A percentile compares a stretch with the other conserved stretches of the same genome.
Evolutionary conservation across 495 filamentous ascomycete species (phyloP).

Genomic region (Elasticomyces elasticus): DNA sequence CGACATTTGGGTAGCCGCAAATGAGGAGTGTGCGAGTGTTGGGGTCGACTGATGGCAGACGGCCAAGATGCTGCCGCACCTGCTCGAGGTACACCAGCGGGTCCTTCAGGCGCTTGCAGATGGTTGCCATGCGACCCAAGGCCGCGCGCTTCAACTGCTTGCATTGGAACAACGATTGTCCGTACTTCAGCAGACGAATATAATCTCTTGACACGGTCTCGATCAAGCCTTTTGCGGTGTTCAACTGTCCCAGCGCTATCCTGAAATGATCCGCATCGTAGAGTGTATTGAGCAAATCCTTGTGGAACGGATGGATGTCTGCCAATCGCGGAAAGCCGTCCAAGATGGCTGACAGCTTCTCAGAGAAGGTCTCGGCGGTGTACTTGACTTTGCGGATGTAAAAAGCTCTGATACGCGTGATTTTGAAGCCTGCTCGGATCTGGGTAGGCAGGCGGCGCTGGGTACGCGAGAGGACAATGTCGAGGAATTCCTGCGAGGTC

Average conservation of each 20-base stretch:
- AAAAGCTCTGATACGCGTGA: conserved; percentile 89
- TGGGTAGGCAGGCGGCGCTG: conserved; percentile 92
- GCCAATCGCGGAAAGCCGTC: conserved; percentile 88
- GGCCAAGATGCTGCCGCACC: conserved; percentile 92
- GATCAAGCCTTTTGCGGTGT: conserved; percentile 90
- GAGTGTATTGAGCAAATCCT: conserved; percentile 70
- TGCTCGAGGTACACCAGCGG: conserved; percentile 93
- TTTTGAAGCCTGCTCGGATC: conserved; percentile 93
- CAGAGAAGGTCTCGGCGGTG: conserved; percentile 92
- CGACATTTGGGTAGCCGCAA: conserved; percentile 95
- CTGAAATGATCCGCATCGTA: conserved; percentile 98
- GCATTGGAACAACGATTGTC: conserved; percentile 90
- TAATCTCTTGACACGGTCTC: conserved; percentile 94
- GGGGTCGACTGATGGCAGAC: conserved; percentile 94
- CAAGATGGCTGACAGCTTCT: conserved; percentile 81
- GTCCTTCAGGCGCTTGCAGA: conserved; percentile 86
- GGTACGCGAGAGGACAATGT: conserved; percentile 90
- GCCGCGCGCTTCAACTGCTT: conserved; percentile 86
- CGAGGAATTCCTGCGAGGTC: conserved; percentile 87
- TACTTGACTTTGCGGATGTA: conserved; percentile 98
- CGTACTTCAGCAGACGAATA: conserved; percentile 87
- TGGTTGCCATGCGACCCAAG: conserved; percentile 91
- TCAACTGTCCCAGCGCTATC: conserved; percentile 90
- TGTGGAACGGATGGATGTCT: conserved; percentile 96
- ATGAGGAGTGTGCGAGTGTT: conserved; percentile 91